phyloP scores from a whole-genome alignment of 225 moss, liverwort and hornwort species.

The Sphagnum tenellum region DNA sequence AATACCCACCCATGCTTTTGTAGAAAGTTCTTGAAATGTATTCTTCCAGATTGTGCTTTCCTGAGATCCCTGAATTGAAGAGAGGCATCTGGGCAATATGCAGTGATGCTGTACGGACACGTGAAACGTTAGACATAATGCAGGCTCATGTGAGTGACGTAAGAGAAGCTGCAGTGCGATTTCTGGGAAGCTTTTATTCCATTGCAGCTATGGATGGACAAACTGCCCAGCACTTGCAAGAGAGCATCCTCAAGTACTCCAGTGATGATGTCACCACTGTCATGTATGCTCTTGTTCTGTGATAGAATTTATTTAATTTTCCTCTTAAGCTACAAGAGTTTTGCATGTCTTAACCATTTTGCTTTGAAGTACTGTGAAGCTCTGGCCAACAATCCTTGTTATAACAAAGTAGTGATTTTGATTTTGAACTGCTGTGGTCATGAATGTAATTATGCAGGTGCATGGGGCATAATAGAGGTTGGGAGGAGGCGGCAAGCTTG shows the following conservation, averaged over 20 bases:
- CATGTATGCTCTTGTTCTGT: conserved; percentile 44
- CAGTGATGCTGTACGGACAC: conserved; percentile 91
- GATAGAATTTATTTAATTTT: no score
- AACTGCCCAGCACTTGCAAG: conserved; percentile 88
- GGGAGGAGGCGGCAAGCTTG: conserved; percentile 96
- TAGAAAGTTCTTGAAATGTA: no score
- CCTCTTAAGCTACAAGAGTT: no score
- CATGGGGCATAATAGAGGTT: conserved; percentile 97
- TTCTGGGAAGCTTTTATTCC: conserved; percentile 95
- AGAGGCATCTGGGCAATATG: not conserved
- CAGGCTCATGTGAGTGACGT: conserved; percentile 54
- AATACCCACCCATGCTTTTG: no score
- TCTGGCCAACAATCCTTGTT: no score
- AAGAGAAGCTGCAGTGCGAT: conserved; percentile 71
- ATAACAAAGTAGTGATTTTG: no score
- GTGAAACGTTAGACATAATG: conserved; percentile 90
- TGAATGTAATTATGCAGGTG: conserved; percentile 51
- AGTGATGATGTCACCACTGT: conserved; percentile 70
- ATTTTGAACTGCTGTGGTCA: no score
- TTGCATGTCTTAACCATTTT: no score
- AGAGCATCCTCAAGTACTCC: conserved; percentile 68
- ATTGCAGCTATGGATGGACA: conserved; percentile 98
- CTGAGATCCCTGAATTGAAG: no score
- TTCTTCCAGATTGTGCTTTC: no score
- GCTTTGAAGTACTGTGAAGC: no score